Evolutionary conservation across 2,329 filamentous ascomycete species (phyloP).

Genomic region (Pseudogymnoascus sp.): DNA sequence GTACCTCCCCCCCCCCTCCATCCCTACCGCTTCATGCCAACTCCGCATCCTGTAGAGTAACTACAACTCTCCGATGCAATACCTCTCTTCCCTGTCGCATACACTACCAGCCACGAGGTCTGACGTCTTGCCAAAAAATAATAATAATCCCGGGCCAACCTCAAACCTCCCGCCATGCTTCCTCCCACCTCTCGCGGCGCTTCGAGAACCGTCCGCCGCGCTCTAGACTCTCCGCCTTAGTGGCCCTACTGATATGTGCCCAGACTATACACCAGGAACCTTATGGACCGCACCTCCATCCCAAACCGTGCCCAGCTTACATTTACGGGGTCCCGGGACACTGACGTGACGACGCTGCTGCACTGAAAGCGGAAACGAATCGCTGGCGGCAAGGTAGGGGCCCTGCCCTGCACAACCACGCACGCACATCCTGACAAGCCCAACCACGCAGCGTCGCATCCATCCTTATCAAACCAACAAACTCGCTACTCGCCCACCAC

Average conservation of each 20-base stretch:
- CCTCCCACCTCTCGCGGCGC: not conserved
- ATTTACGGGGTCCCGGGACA: not conserved
- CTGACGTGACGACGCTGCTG: not conserved
- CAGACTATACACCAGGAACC: not conserved
- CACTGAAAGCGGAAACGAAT: not conserved
- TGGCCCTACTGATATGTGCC: not conserved
- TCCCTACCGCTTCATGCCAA: not conserved
- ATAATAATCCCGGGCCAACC: not conserved
- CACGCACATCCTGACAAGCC: not conserved
- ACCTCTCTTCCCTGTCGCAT: not conserved
- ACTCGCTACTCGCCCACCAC: not conserved
- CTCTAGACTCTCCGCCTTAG: not conserved
- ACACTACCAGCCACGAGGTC: not conserved
- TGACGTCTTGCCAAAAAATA: not conserved
- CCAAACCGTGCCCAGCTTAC: no score
- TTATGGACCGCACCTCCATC: not conserved
- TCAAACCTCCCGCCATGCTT: not conserved
- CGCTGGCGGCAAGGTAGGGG: not conserved
- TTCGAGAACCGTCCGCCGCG: not conserved
- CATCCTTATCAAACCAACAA: not conserved
- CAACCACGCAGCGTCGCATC: not conserved
- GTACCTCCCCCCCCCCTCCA: not conserved
- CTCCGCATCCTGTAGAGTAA: not conserved
- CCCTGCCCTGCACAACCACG: not conserved
- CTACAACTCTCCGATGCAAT: not conserved